phyloP scores from a whole-genome alignment of 2,329 filamentous ascomycete genomes.

The Alternaria metachromatica region DNA sequence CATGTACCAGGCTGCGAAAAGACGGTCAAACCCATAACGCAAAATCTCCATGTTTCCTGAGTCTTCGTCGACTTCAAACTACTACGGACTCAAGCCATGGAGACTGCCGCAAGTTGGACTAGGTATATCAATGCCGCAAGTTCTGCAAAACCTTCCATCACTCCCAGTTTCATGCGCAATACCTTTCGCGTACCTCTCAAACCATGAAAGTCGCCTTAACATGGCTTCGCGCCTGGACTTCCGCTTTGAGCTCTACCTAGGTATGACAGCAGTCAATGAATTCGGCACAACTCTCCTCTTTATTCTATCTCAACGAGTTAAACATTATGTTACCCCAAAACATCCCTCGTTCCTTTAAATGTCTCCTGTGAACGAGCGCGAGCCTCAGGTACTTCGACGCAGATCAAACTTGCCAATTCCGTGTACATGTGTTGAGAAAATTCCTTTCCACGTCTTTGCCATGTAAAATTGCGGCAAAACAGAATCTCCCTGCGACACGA shows the following conservation, averaged over 20 bases:
- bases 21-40: fast-evolving
- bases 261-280: not conserved
- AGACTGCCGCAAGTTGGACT: not conserved
- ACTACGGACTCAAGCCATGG: not conserved
- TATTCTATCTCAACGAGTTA: not conserved
- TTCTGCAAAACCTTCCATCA: not conserved
- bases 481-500: fast-evolving
- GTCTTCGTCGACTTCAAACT: not conserved
- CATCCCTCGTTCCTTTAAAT: fast-evolving
- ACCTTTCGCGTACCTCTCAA: not conserved
- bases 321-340: not conserved
- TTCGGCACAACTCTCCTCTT: not conserved
- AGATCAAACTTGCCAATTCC: not conserved
- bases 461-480: not conserved
- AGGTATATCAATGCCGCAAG: not conserved
- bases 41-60: not conserved
- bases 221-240: not conserved
- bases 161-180: not conserved
- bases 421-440: not conserved
- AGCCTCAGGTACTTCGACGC: not conserved
- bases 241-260: not conserved
- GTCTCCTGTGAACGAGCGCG: not conserved
- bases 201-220: fast-evolving
- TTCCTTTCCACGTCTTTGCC: not conserved
- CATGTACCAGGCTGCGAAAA: not conserved